Evolutionary conservation across 1,284 basidiomycete genomes (phyloP).

Genomic region (Rhodotorula mucilaginosa): DNA sequence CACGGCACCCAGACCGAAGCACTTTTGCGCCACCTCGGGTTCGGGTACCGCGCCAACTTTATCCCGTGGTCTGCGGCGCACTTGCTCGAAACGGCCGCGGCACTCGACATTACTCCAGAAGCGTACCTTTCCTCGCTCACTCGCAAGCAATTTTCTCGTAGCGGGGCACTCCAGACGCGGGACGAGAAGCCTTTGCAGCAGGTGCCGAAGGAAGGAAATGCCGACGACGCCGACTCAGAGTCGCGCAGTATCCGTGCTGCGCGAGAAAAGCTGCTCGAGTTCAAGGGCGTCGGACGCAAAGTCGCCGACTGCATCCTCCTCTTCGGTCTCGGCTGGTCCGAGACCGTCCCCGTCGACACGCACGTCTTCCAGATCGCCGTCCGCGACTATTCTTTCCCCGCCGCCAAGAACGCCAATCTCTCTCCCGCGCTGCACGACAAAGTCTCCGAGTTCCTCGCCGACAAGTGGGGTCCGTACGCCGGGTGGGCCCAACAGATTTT

Average conservation of each 20-base stretch:
- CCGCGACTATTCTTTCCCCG: constrained; percentile 71
- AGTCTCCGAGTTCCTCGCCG: constrained; percentile 63
- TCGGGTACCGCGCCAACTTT: constrained; percentile 92
- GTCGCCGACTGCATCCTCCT: constrained; percentile 92
- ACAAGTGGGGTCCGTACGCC: constrained; percentile 71
- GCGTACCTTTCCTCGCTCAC: constrained; percentile 37
- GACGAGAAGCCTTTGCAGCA: not conserved
- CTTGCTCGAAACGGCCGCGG: constrained; percentile 57
- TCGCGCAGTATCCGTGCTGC: constrained; percentile 50
- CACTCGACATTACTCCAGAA: constrained; percentile 45
- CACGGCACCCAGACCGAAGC: constrained; percentile 59
- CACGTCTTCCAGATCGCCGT: constrained; percentile 77
- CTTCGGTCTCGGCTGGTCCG: constrained; percentile 90
- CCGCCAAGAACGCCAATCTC: constrained; percentile 60
- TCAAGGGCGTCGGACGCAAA: constrained; percentile 91
- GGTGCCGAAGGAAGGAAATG: constrained; percentile 43
- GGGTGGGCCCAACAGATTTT: constrained; percentile 89
- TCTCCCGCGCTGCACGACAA: constrained; percentile 74
- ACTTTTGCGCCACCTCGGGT: constrained; percentile 75
- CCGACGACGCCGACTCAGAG: constrained; percentile 48
- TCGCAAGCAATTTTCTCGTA: constrained; percentile 5
- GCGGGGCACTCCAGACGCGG: not conserved
- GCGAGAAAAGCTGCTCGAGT: constrained; percentile 69
- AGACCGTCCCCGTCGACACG: constrained; percentile 87
- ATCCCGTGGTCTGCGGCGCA: constrained; percentile 79